Evolutionary conservation across 345 rosid species (phyloP).

Genomic region (Murraya koenigii): DNA sequence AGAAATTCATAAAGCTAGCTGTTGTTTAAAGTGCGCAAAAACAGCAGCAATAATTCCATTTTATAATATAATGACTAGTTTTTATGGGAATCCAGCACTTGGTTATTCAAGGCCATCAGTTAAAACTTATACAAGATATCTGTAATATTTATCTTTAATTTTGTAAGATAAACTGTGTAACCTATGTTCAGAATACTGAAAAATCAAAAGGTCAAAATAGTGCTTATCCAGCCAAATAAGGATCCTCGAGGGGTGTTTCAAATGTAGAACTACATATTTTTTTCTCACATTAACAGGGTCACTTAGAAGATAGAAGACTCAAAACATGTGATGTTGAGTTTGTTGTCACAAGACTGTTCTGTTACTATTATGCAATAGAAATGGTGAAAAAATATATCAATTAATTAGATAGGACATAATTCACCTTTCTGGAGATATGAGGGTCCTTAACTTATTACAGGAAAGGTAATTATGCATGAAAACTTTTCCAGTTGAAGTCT

Average conservation of each 20-base stretch:
- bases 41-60: background rate
- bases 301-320: too few species aligned
- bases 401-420: background rate
- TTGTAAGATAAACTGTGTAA: background rate
- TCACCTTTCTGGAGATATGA: background rate
- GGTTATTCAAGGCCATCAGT: background rate
- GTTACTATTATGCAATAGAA: too few species aligned
- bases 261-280: too few species aligned
- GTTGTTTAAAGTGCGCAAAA: background rate
- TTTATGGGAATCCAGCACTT: background rate
- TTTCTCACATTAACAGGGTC: too few species aligned
- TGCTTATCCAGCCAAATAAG: background rate
- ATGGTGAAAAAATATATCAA: background rate
- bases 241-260: background rate
- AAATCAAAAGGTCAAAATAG: background rate
- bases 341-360: too few species aligned
- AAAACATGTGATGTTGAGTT: too few species aligned
- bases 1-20: conserved; percentile 14
- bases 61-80: background rate
- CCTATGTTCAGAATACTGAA: background rate
- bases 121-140: background rate
- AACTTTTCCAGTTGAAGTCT: background rate
- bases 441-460: background rate
- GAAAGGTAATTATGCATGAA: background rate
- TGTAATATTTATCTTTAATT: background rate